Conservation (phyloP, 2,329 filamentous ascomycete species). For the Cordyceps militaris region DNA sequence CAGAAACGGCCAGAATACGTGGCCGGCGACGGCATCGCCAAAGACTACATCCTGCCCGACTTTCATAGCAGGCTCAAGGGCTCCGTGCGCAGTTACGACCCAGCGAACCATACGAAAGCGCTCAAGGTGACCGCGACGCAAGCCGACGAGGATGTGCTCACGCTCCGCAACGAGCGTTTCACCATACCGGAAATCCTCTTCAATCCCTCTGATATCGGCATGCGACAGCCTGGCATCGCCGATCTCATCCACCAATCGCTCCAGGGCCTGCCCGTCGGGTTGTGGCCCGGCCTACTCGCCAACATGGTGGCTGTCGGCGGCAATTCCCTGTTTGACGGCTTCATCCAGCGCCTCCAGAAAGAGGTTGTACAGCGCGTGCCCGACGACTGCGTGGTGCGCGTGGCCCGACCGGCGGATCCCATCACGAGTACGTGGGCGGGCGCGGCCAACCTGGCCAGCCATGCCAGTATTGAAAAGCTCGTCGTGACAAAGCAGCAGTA, state of each 20-base stretch:
- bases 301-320: slow-evolving; percentile 89
- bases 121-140: slow-evolving; percentile 38
- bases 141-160: slow-evolving; percentile 66
- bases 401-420: slow-evolving; percentile 63
- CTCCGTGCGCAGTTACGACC: slow-evolving; percentile 70
- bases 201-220: slow-evolving; percentile 74
- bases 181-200: slow-evolving; percentile 85
- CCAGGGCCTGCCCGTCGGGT: slow-evolving; percentile 64
- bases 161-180: slow-evolving; percentile 88
- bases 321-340: slow-evolving; percentile 71
- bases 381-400: slow-evolving; percentile 69
- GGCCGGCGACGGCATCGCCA: slow-evolving; percentile 56
- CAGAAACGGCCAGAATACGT: slow-evolving; percentile 45
- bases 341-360: slow-evolving; percentile 69
- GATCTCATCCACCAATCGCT: slow-evolving; percentile 79
- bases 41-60: slow-evolving; percentile 90
- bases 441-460: slow-evolving; percentile 67
- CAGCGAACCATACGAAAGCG: slow-evolving; percentile 49
- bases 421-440: slow-evolving; percentile 80
- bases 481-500: slow-evolving; percentile 87
- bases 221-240: slow-evolving; percentile 74
- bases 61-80: slow-evolving; percentile 56
- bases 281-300: slow-evolving; percentile 76
- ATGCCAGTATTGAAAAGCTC: slow-evolving; percentile 58
- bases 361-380: slow-evolving; percentile 68